Percentiles rank a stretch among this genome's conserved stretches.
phyloP scores from a whole-genome alignment of 139 green algal species.

The Tetraselmis striata region DNA sequence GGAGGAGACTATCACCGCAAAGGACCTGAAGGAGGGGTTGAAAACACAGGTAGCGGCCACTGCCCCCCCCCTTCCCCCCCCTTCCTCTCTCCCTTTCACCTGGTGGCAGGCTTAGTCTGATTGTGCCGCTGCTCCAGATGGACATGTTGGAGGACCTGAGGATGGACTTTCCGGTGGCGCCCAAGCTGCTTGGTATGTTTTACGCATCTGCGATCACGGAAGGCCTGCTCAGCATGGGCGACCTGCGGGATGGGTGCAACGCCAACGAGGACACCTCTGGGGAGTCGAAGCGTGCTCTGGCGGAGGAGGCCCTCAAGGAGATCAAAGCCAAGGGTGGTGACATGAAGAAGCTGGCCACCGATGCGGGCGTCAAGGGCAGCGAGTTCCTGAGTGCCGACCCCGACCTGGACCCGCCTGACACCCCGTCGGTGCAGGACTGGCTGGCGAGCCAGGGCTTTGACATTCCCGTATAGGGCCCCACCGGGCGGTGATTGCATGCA shows the following conservation, averaged over 20 bases:
- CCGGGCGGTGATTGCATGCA: too few relatives aligned
- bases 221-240: slow-evolving; percentile 24
- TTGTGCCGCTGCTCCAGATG: not conserved
- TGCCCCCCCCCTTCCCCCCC: too few relatives aligned
- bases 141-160: slow-evolving; percentile 39
- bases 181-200: slow-evolving; percentile 58
- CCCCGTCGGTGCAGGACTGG: slow-evolving; percentile 36
- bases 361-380: slow-evolving; percentile 28
- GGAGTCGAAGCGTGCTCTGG: slow-evolving; percentile 51
- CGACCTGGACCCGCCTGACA: slow-evolving; percentile 53
- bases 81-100: not conserved
- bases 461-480: not conserved
- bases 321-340: slow-evolving; percentile 24
- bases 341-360: slow-evolving; percentile 24
- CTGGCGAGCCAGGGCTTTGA: slow-evolving; percentile 45
- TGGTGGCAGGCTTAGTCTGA: too few relatives aligned
- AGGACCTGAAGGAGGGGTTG: not conserved
- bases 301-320: slow-evolving; percentile 38
- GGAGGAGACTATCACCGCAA: slow-evolving; percentile 28
- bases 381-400: slow-evolving; percentile 50
- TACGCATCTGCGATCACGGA: slow-evolving; percentile 34
- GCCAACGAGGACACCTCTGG: slow-evolving; percentile 29
- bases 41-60: slow-evolving; percentile 6
- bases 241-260: slow-evolving; percentile 19
- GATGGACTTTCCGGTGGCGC: slow-evolving; percentile 67